Percentiles rank a stretch among this genome's conserved stretches.
phyloP scores from a whole-genome alignment of 805 yeast genomes.

The Pichia gijzeniarum region DNA sequence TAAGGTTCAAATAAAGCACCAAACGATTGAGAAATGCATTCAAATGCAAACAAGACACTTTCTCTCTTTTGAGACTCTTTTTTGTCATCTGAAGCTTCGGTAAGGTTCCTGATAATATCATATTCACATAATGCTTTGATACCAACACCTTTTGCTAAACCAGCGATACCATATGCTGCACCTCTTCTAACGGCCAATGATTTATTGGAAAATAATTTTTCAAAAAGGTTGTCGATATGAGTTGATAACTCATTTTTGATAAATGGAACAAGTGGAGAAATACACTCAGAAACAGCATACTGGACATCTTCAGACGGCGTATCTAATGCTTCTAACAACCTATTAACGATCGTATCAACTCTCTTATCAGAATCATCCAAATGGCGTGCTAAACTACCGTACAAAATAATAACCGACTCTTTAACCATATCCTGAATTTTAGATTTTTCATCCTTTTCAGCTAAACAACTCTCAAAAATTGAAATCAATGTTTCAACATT shows the following conservation, averaged over 20 bases:
- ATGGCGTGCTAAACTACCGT: slow-evolving; percentile 89
- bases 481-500: slow-evolving; percentile 72
- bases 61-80: slow-evolving; percentile 69
- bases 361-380: slow-evolving; percentile 61
- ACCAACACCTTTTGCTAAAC: slow-evolving; percentile 87
- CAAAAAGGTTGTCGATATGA: slow-evolving; percentile 54
- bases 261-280: slow-evolving; percentile 71
- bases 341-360: slow-evolving; percentile 55
- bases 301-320: slow-evolving; percentile 91
- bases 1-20: slow-evolving; percentile 89
- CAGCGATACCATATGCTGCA: slow-evolving; percentile 95
- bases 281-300: slow-evolving; percentile 76
- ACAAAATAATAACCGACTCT: slow-evolving; percentile 77
- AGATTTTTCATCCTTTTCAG: slow-evolving; percentile 41
- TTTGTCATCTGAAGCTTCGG: slow-evolving; percentile 84
- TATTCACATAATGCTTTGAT: slow-evolving; percentile 66
- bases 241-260: slow-evolving; percentile 44
- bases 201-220: slow-evolving; percentile 49
- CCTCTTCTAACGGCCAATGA: slow-evolving; percentile 65
- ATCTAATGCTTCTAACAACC: slow-evolving; percentile 67
- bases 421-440: slow-evolving; percentile 54
- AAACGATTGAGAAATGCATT: slow-evolving; percentile 70
- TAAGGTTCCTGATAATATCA: slow-evolving; percentile 68
- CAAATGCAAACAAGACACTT: slow-evolving; percentile 82
- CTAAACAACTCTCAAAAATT: slow-evolving; percentile 66